These are phyloP conservation scores for Coemansia sp. DNA, from an alignment of 192 early-diverging fungal species.

Conservation along the genomic window DNA sequence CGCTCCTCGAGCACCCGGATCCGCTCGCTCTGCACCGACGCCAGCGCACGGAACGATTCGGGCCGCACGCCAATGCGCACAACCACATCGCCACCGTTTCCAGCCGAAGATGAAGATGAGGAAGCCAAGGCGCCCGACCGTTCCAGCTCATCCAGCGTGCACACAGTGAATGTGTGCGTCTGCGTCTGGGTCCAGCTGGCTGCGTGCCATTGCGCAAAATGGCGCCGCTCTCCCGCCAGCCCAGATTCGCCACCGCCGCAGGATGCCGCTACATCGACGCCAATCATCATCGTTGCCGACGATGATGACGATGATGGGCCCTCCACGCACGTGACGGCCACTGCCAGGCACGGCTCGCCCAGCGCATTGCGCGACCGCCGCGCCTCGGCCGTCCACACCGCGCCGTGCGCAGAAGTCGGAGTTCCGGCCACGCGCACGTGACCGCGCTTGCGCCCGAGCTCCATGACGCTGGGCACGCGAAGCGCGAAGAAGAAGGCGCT, in stretches of 20 bases:
- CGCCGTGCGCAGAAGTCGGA: constrained; percentile 31
- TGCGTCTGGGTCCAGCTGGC: constrained; percentile 4
- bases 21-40: constrained; percentile 23
- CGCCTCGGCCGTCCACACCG: constrained; percentile 31
- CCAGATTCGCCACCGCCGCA: not conserved
- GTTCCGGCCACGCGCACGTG: constrained; percentile 44
- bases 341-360: constrained; percentile 34
- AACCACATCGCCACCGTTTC: constrained; percentile 12
- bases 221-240: not conserved
- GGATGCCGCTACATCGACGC: constrained; percentile 12
- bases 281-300: not conserved
- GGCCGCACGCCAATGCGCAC: constrained; percentile 32
- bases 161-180: constrained; percentile 24
- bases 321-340: constrained; percentile 25
- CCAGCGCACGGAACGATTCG: constrained; percentile 24
- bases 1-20: constrained; percentile 30
- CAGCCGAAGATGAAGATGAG: too few species aligned
- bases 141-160: constrained; percentile 23
- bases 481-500: constrained; percentile 6
- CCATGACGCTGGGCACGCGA: constrained; percentile 19
- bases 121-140: constrained; percentile 3
- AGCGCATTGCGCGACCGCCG: constrained; percentile 27
- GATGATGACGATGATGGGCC: constrained; percentile 4
- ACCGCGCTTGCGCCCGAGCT: constrained; percentile 44
- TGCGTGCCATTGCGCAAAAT: constrained; percentile 6